Conservation (phyloP, 169 alveolate genomes). For the Plasmodium blacklocki region DNA sequence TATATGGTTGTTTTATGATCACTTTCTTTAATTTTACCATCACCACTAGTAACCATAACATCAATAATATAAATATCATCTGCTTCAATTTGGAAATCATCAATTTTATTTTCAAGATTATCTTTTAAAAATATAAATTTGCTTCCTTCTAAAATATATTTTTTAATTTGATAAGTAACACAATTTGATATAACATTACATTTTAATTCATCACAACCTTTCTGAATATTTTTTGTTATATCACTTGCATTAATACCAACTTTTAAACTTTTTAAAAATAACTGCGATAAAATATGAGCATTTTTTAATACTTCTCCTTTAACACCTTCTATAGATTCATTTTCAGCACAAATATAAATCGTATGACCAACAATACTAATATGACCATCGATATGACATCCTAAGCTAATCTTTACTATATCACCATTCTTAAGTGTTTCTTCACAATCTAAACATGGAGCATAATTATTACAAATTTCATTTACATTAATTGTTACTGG, state of each 20-base stretch:
- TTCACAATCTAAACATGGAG: slow-evolving; percentile 91
- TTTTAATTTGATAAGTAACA: slow-evolving; percentile 94
- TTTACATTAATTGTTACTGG: slow-evolving; percentile 97
- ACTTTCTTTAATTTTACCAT: slow-evolving; percentile 93
- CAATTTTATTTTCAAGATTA: slow-evolving; percentile 93
- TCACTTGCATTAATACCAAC: slow-evolving; percentile 93
- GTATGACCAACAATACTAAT: slow-evolving; percentile 93
- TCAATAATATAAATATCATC: slow-evolving; percentile 96
- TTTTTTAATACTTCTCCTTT: slow-evolving; percentile 88
- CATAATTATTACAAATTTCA: slow-evolving; percentile 94
- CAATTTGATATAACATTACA: slow-evolving; percentile 93
- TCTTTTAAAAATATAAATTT: slow-evolving; percentile 87
- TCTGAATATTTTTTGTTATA: slow-evolving; percentile 92
- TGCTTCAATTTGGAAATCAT: slow-evolving; percentile 93
- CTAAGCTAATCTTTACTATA: slow-evolving; percentile 91
- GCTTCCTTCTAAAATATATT: slow-evolving; percentile 96
- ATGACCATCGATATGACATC: slow-evolving; percentile 96
- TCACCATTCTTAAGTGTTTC: slow-evolving; percentile 90
- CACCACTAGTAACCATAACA: slow-evolving; percentile 95
- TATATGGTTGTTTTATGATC: slow-evolving; percentile 93
- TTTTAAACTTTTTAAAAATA: slow-evolving; percentile 92
- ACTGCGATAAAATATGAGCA: slow-evolving; percentile 94
- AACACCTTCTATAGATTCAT: slow-evolving; percentile 75
- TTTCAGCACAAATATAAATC: slow-evolving; percentile 76
- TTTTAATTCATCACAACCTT: slow-evolving; percentile 91